Percentiles rank a stretch among this genome's conserved stretches.
Evolutionary conservation across 805 yeast species (phyloP).

Genomic region (Cyberlindnera mycetangii): DNA sequence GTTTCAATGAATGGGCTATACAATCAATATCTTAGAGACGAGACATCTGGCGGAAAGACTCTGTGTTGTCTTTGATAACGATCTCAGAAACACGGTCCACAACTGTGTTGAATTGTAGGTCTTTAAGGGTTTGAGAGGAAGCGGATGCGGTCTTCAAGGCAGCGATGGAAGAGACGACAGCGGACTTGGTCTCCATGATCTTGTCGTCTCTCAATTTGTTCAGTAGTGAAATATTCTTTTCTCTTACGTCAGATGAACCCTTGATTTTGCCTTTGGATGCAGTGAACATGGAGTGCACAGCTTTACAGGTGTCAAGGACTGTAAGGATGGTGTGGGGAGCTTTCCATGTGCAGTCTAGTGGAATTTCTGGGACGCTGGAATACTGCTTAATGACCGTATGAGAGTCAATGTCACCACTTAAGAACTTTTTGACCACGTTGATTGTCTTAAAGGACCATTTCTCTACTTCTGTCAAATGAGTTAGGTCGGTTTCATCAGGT

Average conservation of each 20-base stretch:
- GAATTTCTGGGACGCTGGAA: constrained; percentile 12
- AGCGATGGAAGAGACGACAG: neutral
- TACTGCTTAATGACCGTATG: constrained; percentile 5
- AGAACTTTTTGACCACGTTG: constrained; percentile 5
- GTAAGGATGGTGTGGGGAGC: constrained; percentile 17
- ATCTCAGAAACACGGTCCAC: constrained; percentile 20
- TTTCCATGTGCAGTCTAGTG: constrained; percentile 20
- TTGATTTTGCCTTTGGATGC: constrained; percentile 1
- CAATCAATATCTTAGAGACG: too few relatives aligned
- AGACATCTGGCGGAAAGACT: constrained; percentile 22
- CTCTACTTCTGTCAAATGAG: constrained; percentile 17
- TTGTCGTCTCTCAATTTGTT: constrained; percentile 20
- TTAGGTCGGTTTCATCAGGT: constrained; percentile 9
- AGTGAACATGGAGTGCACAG: constrained; percentile 17
- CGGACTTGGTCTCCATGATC: constrained; percentile 12
- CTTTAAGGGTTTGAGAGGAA: constrained; percentile 7
- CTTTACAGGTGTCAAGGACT: constrained; percentile 21
- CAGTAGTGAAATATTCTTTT: constrained; percentile 15
- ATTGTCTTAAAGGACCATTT: constrained; percentile 24
- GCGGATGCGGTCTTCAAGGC: constrained; percentile 2
- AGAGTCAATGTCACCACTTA: constrained; percentile 1
- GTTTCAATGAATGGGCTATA: too few relatives aligned
- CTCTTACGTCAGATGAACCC: constrained; percentile 17
- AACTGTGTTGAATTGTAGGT: constrained; percentile 10
- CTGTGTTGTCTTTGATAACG: constrained; percentile 19